A percentile compares a stretch with the other conserved stretches of the same genome.
phyloP scores from a whole-genome alignment of 805 yeast genomes.

The Candida multigemmis region DNA sequence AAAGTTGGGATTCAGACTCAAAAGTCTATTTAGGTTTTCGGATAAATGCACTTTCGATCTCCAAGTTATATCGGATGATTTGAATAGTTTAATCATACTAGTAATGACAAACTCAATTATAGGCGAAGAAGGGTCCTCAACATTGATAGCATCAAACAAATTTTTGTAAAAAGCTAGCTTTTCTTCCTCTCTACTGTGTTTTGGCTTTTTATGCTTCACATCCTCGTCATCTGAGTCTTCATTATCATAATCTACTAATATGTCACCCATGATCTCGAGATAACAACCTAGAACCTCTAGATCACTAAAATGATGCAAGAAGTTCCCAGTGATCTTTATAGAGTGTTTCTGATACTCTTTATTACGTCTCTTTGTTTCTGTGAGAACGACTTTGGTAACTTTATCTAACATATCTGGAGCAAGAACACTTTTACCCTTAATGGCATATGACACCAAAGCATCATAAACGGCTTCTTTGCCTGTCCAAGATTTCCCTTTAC shows the following conservation, averaged over 20 bases:
- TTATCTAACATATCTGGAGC: conserved; percentile 17
- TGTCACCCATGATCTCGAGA: conserved; percentile 20
- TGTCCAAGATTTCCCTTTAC: conserved; percentile 75
- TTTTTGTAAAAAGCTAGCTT: conserved; percentile 27
- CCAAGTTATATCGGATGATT: conserved; percentile 44
- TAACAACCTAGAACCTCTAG: conserved; percentile 29
- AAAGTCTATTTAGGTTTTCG: too few relatives aligned
- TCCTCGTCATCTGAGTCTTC: conserved; percentile 21
- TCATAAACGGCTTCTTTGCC: conserved; percentile 76
- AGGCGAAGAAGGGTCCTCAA: conserved; percentile 5
- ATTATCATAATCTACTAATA: conserved; percentile 30
- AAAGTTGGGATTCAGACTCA: too few relatives aligned
- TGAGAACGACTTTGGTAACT: conserved; percentile 36
- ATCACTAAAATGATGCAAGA: conserved; percentile 27
- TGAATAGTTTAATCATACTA: conserved; percentile 9
- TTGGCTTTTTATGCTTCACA: conserved; percentile 19
- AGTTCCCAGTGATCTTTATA: conserved; percentile 44
- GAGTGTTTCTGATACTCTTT: conserved; percentile 52
- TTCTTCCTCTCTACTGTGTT: conserved; percentile 32
- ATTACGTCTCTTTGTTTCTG: conserved; percentile 63
- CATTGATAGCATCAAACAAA: conserved; percentile 19
- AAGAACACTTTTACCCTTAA: conserved; percentile 34
- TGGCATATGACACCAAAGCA: conserved; percentile 54
- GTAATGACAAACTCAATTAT: conserved; percentile 17
- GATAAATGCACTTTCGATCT: conserved; percentile 41